Evolutionary conservation across 371 early-diverging fungal species (phyloP), one percentile per base, ranked within the genome.

Genomic region (Dinochytrium kinnereticum): DNA sequence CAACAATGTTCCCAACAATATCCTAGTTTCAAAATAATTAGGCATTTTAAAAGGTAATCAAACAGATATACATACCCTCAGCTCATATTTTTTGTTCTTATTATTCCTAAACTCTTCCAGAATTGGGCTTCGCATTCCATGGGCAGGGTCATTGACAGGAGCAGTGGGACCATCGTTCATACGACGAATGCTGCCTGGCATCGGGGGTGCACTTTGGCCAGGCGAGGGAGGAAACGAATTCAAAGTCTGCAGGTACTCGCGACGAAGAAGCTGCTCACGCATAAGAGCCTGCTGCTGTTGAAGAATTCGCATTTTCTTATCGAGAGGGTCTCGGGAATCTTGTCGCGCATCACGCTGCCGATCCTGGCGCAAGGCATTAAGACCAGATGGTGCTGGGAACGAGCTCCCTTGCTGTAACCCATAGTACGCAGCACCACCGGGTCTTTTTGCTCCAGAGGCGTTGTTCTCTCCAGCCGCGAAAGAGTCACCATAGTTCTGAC

Each of bases 71-170:
- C 75, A 19, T 79, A 84, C 80, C 72, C 90, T 88, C 50, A 98
- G 86, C 80, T 98, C 97, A 78, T 92, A 96, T 80, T 95, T 96
- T 78, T 91, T 92, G 80, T 86, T 93, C 88, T 96, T 96, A 84
- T 94, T 94, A 80, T 90, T 93, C 75, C 96, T 87, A 81, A 98
- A 98, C 75, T 97, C 98, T 69, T 97, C 97, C 61, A 98, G 85
- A 37, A 96, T 76, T 1, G 90, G 86, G 78, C 94, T 94, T 64
- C 96, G 92, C 57, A 90, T 87, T 17, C 86, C 88, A 71, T 88
- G 89, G 3, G 81, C 82, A 24, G 85, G 78, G 59, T 88, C 89
- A 69, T 30, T 70, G 13, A 72, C 50, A 0, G 73, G 67, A 17
- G 76, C 70, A 21, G 80, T n/a, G 50, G 66, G 21, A 64, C 40